Percentiles rank a stretch among this genome's conserved stretches.
These are phyloP conservation scores for Penicillium expansum DNA, from an alignment of 2,329 filamentous ascomycete species.

Conservation along the genomic window DNA sequence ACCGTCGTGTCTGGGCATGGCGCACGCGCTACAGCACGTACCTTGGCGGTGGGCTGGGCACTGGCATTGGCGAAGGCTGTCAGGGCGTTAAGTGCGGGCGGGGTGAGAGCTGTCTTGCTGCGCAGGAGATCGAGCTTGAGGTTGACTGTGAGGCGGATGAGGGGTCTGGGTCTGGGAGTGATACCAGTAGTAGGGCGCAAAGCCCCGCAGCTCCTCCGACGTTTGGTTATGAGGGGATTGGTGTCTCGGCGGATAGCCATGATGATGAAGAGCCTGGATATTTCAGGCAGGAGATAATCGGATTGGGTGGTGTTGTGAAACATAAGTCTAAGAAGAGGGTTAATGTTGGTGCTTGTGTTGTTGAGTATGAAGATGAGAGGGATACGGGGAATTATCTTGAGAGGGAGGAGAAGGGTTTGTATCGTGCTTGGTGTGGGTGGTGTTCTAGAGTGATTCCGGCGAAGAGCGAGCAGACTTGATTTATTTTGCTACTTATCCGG, in stretches of 20 bases:
- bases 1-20: slow-evolving; percentile 79
- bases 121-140: slow-evolving; percentile 75
- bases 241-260: slow-evolving; percentile 23
- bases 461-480: slow-evolving; percentile 11
- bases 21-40: slow-evolving; percentile 76
- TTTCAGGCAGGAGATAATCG: slow-evolving; percentile 82
- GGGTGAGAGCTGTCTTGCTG: slow-evolving; percentile 71
- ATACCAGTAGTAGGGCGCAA: slow-evolving; percentile 18
- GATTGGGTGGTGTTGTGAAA: slow-evolving; percentile 84
- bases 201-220: slow-evolving; percentile 22
- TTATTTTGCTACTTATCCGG: not conserved
- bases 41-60: slow-evolving; percentile 75
- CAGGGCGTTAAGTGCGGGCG: slow-evolving; percentile 85
- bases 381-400: slow-evolving; percentile 63
- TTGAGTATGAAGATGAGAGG: slow-evolving; percentile 78
- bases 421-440: slow-evolving; percentile 90
- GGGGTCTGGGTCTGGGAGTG: slow-evolving; percentile 18
- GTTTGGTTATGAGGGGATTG: slow-evolving; percentile 21
- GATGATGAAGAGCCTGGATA: slow-evolving; percentile 63
- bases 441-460: slow-evolving; percentile 71
- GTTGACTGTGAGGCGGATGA: slow-evolving; percentile 82
- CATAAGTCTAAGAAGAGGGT: slow-evolving; percentile 82
- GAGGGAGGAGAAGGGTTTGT: slow-evolving; percentile 65
- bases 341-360: slow-evolving; percentile 76
- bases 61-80: slow-evolving; percentile 82